Base-by-base conservation (phyloP, 306 rosid species). In the Prunus mira region DNA sequence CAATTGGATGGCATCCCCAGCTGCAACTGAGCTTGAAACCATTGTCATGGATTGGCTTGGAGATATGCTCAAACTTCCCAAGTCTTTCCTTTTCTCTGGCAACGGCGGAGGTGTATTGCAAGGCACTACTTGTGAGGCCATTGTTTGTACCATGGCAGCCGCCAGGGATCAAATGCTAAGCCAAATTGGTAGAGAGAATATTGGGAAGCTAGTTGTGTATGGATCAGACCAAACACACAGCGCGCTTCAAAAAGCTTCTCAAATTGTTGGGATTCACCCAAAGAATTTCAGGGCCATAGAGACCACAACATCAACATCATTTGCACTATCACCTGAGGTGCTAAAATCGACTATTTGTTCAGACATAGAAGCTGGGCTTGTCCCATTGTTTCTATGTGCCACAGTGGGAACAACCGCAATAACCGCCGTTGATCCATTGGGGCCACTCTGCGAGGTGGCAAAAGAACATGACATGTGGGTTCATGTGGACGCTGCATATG, bases 1-100 rank as follows among this genome's bases (percentile, higher is more conserved):
- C 78, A 87, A 64, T 30, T 87, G 88, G 87, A 12, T 84, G n/a
- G 60, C 91, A 41, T 87, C 87, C 0, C 91, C 88, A 0, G 91
- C 83, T 0, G 85, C 82, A 3, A 87, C 87, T 12, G 88, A 87
- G 65, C 84, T 87, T 0, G 91, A 84, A 75, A 54, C 34, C 41
- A 28, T 82, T 2, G 86, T 84, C 45, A 51, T 82, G 82, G 87
- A 87, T 70, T 87, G 90, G 88, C 72, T 82, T 56, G 90, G 83
- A 9, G 14, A 79, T 22, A 77, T 80, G 77, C 85, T 87, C 9
- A 14, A 72, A 5, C 87, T 87, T 5, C 88, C 91, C 0, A 68
- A 80, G n/a, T 57, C 78, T 0, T 87, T 84, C 22, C 69, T 73
- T 19, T 84, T 82, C 65, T 79, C 85, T 1, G 88, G 85, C 9